Conservation (phyloP, 164 flowering plant species). For the Paratinospora sagittata region DNA sequence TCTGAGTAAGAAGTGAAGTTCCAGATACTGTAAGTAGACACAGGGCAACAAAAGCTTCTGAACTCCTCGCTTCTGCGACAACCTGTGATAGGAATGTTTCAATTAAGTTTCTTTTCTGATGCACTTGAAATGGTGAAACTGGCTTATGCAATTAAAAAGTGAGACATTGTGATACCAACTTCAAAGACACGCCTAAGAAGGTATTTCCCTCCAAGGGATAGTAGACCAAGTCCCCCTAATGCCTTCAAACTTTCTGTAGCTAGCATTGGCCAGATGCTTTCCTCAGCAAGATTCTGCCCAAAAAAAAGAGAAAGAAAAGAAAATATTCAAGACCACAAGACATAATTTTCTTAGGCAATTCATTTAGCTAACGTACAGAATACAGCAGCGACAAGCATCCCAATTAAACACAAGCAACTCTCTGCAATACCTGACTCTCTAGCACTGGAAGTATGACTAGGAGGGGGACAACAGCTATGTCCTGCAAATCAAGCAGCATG, state of each 20-base stretch:
- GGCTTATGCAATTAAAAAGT: constrained; percentile 2
- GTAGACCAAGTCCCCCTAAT: constrained; percentile 82
- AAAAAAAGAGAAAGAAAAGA: constrained; percentile 5
- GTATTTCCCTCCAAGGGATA: constrained; percentile 87
- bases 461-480: constrained; percentile 97
- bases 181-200: constrained; percentile 89
- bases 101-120: constrained; percentile 14
- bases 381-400: background rate
- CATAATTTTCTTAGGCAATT: background rate
- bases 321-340: constrained; percentile 7
- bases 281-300: constrained; percentile 58
- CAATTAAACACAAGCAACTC: constrained; percentile 3
- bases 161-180: constrained; percentile 33
- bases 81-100: constrained; percentile 39
- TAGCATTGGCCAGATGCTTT: constrained; percentile 92
- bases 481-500: constrained; percentile 59
- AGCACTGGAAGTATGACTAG: constrained; percentile 93
- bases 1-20: constrained; percentile 89
- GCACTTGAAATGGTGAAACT: background rate
- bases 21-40: constrained; percentile 94
- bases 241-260: constrained; percentile 88
- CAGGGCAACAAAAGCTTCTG: constrained; percentile 97
- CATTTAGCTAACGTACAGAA: background rate
- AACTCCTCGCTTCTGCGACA: constrained; percentile 96
- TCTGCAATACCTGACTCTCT: constrained; percentile 76